Base-by-base conservation (phyloP, 306 rosid species). In the Quercus ilex region DNA sequence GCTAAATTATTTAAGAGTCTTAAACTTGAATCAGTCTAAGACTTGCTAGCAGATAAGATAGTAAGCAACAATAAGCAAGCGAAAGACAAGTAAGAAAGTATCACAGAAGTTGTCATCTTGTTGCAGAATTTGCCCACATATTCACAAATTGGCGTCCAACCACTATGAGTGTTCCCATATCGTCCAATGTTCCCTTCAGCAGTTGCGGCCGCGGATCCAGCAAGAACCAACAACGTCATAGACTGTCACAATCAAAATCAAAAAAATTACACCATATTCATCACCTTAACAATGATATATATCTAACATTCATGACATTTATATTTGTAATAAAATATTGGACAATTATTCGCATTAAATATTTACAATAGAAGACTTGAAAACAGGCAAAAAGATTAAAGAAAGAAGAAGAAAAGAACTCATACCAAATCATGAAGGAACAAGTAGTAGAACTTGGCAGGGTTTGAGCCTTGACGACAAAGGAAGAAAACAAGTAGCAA, bases 381-480 rank as follows among this genome's bases (percentile, higher is more conserved):
- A 19, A 25, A 35, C n/a, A 28, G 1, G 4, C 20, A 6, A 7
- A 6, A 21, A 43, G 10, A 28, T 46, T 15, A 3, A 74, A 17
- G 38, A 5, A 3, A 19, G 59, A 38, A 58, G n/a, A 52, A 75
- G 8, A 12, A 30, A 35, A 69, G 5, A 18, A n/a, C 5, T n/a
- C 74, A 46, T 79, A 90, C 93, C 91, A 90, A 69, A 72, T 90
- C 94, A 70, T 81, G 90, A 19, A 86, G 75, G 75, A 90, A 86
- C 69, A 86, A 59, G 84, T 70, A 74, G 81, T 57, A 84, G 85
- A 68, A 83, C 77, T 82, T 79, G 56, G 46, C 17, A 3, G 88
- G 85, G 33, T 72, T 79, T 31, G 58, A 55, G 59, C 77, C 85
- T 21, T 4, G 63, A 65, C 23, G 85, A 59, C 73, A 71, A 53